A percentile compares a stretch with the other conserved stretches of the same genome.
phyloP scores from a whole-genome alignment of 352 stramenopile species.

The Phytophthora rubi region DNA sequence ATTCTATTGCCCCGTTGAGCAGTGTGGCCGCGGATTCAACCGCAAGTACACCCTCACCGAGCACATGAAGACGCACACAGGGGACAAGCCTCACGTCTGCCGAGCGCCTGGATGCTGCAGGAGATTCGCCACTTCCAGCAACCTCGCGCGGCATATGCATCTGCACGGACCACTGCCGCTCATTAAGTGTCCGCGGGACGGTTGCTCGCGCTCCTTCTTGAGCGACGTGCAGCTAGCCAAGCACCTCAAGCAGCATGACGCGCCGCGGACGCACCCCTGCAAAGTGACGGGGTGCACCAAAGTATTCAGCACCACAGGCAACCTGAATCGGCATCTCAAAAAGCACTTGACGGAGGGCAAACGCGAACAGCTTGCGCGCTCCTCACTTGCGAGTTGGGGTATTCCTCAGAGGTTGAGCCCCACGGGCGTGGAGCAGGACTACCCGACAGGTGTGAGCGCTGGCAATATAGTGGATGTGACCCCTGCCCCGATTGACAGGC shows the following conservation, averaged over 20 bases:
- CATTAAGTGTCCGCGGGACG: conserved; percentile 36
- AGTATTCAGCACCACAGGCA: conserved; percentile 67
- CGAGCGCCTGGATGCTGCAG: conserved; percentile 43
- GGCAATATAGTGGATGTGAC: conserved; percentile 13
- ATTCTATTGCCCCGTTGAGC: conserved; percentile 33
- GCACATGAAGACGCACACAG: conserved; percentile 69
- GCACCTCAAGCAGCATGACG: conserved; percentile 55
- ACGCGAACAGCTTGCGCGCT: conserved; percentile 22
- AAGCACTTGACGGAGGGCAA: conserved; percentile 32
- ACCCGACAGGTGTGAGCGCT: conserved; percentile 6
- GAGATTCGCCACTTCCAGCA: conserved; percentile 66
- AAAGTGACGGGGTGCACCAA: conserved; percentile 47
- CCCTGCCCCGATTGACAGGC: conserved; percentile 29
- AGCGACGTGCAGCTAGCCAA: conserved; percentile 51
- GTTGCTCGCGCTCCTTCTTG: conserved; percentile 40
- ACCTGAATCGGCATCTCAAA: conserved; percentile 60
- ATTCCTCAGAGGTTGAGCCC: conserved; percentile 17
- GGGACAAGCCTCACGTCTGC: conserved; percentile 58
- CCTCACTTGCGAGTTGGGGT: conserved; percentile 9
- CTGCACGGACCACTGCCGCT: conserved; percentile 49
- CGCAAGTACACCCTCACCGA: conserved; percentile 66
- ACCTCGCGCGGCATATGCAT: conserved; percentile 63
- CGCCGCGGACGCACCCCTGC: conserved; percentile 33
- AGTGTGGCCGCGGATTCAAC: conserved; percentile 42
- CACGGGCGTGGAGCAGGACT: conserved; percentile 20